A percentile compares a stretch with the other conserved stretches of the same genome.
Conservation (phyloP, 2,329 filamentous ascomycete genomes). For the Davidsoniella australis region DNA sequence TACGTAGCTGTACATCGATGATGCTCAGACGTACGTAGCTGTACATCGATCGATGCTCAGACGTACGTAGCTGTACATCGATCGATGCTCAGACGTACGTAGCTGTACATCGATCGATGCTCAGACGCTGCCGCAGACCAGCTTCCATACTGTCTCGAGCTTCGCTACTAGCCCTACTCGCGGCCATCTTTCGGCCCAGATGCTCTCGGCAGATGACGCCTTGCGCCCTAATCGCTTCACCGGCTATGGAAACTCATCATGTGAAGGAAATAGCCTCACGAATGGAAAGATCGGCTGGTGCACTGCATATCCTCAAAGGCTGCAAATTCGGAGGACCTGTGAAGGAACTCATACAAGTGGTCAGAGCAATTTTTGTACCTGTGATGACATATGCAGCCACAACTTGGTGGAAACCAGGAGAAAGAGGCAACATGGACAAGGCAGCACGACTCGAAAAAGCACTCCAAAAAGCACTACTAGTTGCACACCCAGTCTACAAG, state of each 20-base stretch:
- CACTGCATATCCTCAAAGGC: neutral
- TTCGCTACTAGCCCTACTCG: constrained; percentile 34
- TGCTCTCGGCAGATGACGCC: constrained; percentile 11
- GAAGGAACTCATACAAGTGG: neutral
- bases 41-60: too few relatives aligned
- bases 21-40: too few relatives aligned
- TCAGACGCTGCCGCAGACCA: too few relatives aligned
- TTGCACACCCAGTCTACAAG: neutral
- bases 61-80: too few relatives aligned
- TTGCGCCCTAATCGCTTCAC: constrained; percentile 11
- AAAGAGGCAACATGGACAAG: neutral
- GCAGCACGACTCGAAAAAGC: neutral
- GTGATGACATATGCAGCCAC: neutral
- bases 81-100: too few relatives aligned
- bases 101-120: too few relatives aligned
- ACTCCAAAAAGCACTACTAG: neutral
- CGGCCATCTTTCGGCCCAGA: neutral
- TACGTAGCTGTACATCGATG: too few relatives aligned
- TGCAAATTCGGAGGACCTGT: neutral
- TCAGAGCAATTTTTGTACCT: neutral
- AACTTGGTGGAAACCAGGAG: neutral
- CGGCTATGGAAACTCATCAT: constrained; percentile 32
- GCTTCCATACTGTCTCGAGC: constrained; percentile 40
- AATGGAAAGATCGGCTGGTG: too few relatives aligned
- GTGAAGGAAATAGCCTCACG: too few relatives aligned